phyloP scores from a whole-genome alignment of 805 yeast species.

The Torulaspora delbrueckii region DNA sequence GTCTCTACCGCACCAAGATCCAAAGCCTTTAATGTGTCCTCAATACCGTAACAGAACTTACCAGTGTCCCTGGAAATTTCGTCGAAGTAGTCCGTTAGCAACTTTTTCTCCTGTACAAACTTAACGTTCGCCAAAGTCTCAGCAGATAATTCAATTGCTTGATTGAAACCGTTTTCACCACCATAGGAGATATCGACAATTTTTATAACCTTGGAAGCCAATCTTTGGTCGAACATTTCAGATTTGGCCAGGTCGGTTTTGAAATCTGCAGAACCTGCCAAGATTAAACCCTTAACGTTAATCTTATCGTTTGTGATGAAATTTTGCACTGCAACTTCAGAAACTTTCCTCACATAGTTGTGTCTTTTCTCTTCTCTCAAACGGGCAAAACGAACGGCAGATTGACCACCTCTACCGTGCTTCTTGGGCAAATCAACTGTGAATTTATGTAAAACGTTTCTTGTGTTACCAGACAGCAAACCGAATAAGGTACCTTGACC shows the following conservation, averaged over 20 bases:
- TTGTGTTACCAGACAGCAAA: slow-evolving; percentile 90
- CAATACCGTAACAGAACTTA: slow-evolving; percentile 95
- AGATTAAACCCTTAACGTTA: slow-evolving; percentile 86
- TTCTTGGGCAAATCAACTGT: slow-evolving; percentile 97
- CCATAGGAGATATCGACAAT: slow-evolving; percentile 97
- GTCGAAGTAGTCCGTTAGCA: slow-evolving; percentile 86
- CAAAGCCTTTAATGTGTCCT: slow-evolving; percentile 91
- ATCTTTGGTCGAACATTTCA: slow-evolving; percentile 87
- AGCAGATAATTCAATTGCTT: slow-evolving; percentile 96
- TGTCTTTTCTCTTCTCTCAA: slow-evolving; percentile 99
- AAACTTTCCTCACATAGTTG: slow-evolving; percentile 95
- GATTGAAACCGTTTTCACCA: slow-evolving; percentile 99
- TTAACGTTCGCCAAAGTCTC: slow-evolving; percentile 96
- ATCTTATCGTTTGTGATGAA: slow-evolving; percentile 94
- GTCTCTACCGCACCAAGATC: slow-evolving; percentile 95
- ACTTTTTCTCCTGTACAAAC: slow-evolving; percentile 96
- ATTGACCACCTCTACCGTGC: slow-evolving; percentile 99
- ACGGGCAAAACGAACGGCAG: slow-evolving; percentile 98
- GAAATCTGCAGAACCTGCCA: slow-evolving; percentile 99
- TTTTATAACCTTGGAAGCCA: slow-evolving; percentile 80
- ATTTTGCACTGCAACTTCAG: slow-evolving; percentile 96
- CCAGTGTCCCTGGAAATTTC: slow-evolving; percentile 98
- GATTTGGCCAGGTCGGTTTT: slow-evolving; percentile 90
- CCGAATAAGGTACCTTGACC: slow-evolving; percentile 99
- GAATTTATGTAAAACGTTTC: slow-evolving; percentile 93